Evolutionary conservation across 768 basidiomycete genomes (phyloP).

Genomic region (Suillus lakei): DNA sequence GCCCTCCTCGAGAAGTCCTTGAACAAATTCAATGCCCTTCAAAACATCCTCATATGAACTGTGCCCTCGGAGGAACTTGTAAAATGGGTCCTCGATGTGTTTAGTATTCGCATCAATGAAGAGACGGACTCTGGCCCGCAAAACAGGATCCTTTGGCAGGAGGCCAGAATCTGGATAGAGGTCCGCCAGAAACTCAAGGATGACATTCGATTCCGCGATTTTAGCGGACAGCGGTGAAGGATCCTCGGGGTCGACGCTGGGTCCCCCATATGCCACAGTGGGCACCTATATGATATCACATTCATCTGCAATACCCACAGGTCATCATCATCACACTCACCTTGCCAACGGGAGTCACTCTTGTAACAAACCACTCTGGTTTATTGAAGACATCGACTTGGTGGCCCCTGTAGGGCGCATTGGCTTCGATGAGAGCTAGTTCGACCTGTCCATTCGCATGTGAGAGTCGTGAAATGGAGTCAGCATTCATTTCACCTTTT

Average conservation of each 20-base stretch:
- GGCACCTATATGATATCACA: constrained; percentile 45
- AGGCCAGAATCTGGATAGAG: constrained; percentile 49
- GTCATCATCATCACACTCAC: constrained; percentile 31
- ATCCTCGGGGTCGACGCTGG: constrained; percentile 50
- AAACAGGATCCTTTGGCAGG: constrained; percentile 56
- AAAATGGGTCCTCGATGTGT: constrained; percentile 22
- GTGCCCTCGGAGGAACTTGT: constrained; percentile 35
- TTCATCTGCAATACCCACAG: not conserved
- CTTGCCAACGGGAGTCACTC: constrained; percentile 66
- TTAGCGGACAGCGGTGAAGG: constrained; percentile 60
- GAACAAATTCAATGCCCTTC: constrained; percentile 48
- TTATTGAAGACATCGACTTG: constrained; percentile 65
- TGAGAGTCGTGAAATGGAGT: not conserved
- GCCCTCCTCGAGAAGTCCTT: constrained; percentile 50
- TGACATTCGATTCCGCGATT: constrained; percentile 62
- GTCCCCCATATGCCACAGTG: constrained; percentile 62
- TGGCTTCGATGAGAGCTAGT: constrained; percentile 58
- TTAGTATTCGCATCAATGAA: constrained; percentile 57
- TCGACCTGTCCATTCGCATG: constrained; percentile 43
- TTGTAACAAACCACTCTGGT: constrained; percentile 65
- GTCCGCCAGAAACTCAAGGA: constrained; percentile 68
- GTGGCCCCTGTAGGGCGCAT: constrained; percentile 48
- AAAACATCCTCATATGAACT: constrained; percentile 45
- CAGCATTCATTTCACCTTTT: constrained; percentile 42
- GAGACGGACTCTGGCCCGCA: constrained; percentile 59